Evolutionary conservation across 1,284 basidiomycete genomes (phyloP), one percentile per base, ranked within the genome.

Genomic region (Stygiomarasmius scandens): DNA sequence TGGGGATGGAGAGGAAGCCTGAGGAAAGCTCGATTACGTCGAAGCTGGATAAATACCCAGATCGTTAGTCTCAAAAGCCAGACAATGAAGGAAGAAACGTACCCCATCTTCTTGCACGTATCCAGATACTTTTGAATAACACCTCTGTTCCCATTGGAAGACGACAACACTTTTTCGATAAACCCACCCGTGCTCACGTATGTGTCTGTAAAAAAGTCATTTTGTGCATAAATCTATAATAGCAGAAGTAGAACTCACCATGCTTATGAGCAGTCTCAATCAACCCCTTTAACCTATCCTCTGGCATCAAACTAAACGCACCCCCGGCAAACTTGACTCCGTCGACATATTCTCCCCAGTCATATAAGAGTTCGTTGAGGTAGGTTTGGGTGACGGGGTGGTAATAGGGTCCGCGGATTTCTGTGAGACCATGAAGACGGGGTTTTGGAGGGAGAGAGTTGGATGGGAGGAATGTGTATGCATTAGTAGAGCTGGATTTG

Each of bases 311-410:
- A 41, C 72, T 71, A 65, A 80, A 79, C 0, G 75, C 72, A 14
- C 78, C 78, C 1, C 78, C 78, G 3, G 78, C 77, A 58, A 79
- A 79, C 64, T 81, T 80, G 53, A 80, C 66, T 0, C 79, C 76
- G 55, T 81, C 78, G 27, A 78, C 76, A 57, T 74, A 79, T 52
- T 74, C 71, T 29, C 75, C 73, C 75, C 64, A 66, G 54, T 63
- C 63, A 5, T 43, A 54, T 6, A 67, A 49, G 19, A 67, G 34
- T 23, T 66, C 66, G 19, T 64, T 44, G 16, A 66, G 46, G 49
- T 64, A 65, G 1, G 65, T 67, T 32, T 54, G 54, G 2, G 63
- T 66, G 5, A 67, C 66, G 9, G 63, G 64, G 4, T 61, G 49
- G 23, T 66, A 67, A 44, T 67, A 67, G 1, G 68, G 65, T 12